Evolutionary conservation across 2,329 filamentous ascomycete genomes (phyloP), one percentile per base, ranked within the genome.

Genomic region (Fusarium vanettenii): DNA sequence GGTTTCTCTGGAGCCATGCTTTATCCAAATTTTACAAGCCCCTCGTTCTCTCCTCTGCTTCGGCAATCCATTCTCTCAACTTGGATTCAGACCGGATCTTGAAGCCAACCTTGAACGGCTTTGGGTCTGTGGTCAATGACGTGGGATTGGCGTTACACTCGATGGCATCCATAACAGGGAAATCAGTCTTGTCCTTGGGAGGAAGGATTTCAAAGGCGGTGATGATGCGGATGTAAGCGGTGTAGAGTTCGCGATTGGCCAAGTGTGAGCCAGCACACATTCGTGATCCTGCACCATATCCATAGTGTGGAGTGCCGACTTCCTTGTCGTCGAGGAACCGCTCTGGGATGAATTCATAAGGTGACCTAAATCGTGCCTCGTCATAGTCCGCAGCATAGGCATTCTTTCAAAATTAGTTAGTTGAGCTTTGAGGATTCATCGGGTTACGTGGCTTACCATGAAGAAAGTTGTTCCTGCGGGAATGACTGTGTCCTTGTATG

Each of bases 381-480:
- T 95, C 93, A 81, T 94, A 94, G 82, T 95, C 89, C 29, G 92
- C 93, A 1, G 92, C 92, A 82, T 92, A 95, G 11, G 93, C 92
- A 77, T 92, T 95, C 88, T 90, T 25, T n/a, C 22, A 31, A 16
- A 20, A 20, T 29, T 31, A 43, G 48, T 66, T 37, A 67, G 45
- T 14, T 29, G 18, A 16, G 37, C 39, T 10, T 33, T 8, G 4
- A 18, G 13, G 5, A 37, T 37, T 57, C 4, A 25, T 13, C 16
- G 6, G 16, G 2, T 9, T n/a, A 18, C 22, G 8, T 20, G 20
- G 64, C 79, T 52, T 79, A 89, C 88, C 93, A 96, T 92, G 83
- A 95, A 95, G 76, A 96, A 95, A 2, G 92, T 94, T 1, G 92
- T 95, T 2, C 93, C 92, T 0, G 93, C 88, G 0, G 94, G 94